These are phyloP conservation scores for Capsicum pubescens DNA, from an alignment of 257 asterid genomes.

Conservation along the genomic window DNA sequence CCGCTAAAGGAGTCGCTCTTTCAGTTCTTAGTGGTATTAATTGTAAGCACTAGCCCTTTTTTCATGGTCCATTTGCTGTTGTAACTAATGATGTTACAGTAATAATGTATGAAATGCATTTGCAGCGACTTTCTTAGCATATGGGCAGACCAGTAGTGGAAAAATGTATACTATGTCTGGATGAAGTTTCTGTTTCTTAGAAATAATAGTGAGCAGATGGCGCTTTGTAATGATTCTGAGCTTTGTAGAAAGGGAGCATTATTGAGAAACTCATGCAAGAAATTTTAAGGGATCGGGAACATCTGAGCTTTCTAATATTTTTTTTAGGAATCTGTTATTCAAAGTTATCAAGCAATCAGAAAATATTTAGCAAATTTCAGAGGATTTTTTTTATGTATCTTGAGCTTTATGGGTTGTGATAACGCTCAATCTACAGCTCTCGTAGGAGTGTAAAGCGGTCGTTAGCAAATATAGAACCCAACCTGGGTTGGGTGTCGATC, in stretches of 20 bases:
- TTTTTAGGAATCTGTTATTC: no score
- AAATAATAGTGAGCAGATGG: constrained; percentile 26
- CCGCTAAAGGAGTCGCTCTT: constrained; percentile 79
- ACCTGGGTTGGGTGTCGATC: no score
- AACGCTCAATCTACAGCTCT: no score
- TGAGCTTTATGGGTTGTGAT: no score
- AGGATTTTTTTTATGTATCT: no score
- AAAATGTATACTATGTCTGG: constrained; percentile 72
- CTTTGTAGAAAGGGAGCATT: constrained; percentile 79
- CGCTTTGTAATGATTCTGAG: constrained; percentile 36
- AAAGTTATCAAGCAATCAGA: no score
- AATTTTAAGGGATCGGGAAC: constrained; percentile 87
- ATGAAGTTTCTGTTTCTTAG: constrained; percentile 43
- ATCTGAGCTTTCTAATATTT: constrained; percentile 46
- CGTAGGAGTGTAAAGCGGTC: no score
- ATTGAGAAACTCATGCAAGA: constrained; percentile 95
- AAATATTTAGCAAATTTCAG: no score
- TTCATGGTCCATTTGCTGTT: neutral
- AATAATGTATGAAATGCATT: constrained; percentile 31
- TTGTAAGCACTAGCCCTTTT: constrained; percentile 57
- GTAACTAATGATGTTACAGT: constrained; percentile 49
- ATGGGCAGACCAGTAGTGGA: constrained; percentile 80
- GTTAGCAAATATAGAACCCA: no score
- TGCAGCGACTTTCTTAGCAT: constrained; percentile 76
- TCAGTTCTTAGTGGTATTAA: constrained; percentile 83